These are phyloP conservation scores for Ogataea populi-albae DNA, from an alignment of 805 yeast species.

Conservation along the genomic window DNA sequence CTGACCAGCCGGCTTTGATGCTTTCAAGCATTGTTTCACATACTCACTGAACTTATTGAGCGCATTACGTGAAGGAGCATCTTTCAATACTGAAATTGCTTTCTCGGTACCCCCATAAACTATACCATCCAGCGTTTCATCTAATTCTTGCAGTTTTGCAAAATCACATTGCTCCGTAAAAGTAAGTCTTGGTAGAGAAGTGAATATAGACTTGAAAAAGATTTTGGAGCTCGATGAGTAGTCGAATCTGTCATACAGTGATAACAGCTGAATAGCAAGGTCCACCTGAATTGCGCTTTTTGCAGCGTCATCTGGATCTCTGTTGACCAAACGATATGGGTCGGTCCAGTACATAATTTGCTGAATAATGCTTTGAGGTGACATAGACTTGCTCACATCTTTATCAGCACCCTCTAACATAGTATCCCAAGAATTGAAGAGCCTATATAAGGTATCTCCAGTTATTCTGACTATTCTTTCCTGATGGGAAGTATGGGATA, in stretches of 20 bases:
- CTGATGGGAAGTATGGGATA: conserved; percentile 72
- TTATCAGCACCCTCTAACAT: conserved; percentile 36
- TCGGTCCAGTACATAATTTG: conserved; percentile 85
- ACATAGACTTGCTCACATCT: conserved; percentile 26
- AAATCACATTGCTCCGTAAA: conserved; percentile 34
- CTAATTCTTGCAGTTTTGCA: conserved; percentile 21
- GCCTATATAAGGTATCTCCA: conserved; percentile 61
- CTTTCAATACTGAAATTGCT: conserved; percentile 25
- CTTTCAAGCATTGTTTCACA: conserved; percentile 27
- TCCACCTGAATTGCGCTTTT: conserved; percentile 52
- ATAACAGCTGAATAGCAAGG: conserved; percentile 54
- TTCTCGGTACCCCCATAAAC: conserved; percentile 25
- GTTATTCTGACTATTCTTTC: conserved; percentile 58
- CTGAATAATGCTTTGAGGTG: conserved; percentile 56
- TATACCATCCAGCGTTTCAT: conserved; percentile 22
- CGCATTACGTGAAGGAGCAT: conserved; percentile 23
- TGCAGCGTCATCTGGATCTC: conserved; percentile 38
- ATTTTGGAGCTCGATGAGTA: conserved; percentile 50
- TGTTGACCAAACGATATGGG: conserved; percentile 61
- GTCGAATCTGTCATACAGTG: conserved; percentile 45
- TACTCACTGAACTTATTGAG: conserved; percentile 25
- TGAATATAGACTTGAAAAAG: conserved; percentile 51
- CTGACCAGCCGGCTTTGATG: no score
- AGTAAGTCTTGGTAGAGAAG: conserved; percentile 46
- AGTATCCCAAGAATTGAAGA: conserved; percentile 43